A percentile compares a stretch with the other conserved stretches of the same genome.
phyloP scores from a whole-genome alignment of 225 moss, liverwort and hornwort genomes.

The Physcomitrellopsis africana region DNA sequence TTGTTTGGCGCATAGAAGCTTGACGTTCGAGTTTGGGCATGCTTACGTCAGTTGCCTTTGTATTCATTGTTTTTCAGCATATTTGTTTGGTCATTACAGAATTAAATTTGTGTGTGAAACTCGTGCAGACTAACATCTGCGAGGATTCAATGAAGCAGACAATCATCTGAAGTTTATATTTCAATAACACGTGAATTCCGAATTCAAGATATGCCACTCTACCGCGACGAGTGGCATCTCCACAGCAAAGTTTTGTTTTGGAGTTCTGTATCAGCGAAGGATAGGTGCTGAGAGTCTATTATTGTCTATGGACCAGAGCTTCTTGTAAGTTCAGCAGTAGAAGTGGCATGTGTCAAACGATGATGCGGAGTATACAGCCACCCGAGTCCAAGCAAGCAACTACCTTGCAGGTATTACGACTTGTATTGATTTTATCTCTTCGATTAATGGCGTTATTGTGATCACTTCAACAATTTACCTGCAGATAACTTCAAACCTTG shows the following conservation, averaged over 20 bases:
- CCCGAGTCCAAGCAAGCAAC: slow-evolving; percentile 93
- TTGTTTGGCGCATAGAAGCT: slow-evolving; percentile 1
- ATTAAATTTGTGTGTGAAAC: slow-evolving; percentile 6
- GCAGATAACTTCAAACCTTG: not conserved
- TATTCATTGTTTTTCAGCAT: not conserved
- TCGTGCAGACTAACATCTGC: slow-evolving; percentile 22
- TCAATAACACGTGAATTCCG: slow-evolving; percentile 11
- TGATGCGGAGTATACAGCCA: slow-evolving; percentile 88
- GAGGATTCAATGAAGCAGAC: slow-evolving; percentile 25
- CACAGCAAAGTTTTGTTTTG: not conserved
- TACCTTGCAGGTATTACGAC: slow-evolving; percentile 64
- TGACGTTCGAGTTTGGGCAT: not conserved
- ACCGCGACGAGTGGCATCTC: slow-evolving; percentile 1
- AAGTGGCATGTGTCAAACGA: slow-evolving; percentile 56
- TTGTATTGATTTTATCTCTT: not conserved
- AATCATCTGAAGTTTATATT: slow-evolving; percentile 10
- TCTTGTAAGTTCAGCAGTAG: slow-evolving; percentile 38
- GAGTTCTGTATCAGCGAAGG: slow-evolving; percentile 19
- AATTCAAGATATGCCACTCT: slow-evolving; percentile 24
- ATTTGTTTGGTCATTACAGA: not conserved
- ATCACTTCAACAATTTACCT: not conserved
- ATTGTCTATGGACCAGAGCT: slow-evolving; percentile 33
- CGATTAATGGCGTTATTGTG: not conserved
- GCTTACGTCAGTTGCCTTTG: not conserved
- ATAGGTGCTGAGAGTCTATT: slow-evolving; percentile 9